Evolutionary conservation across 768 basidiomycete genomes (phyloP), one percentile per base, ranked within the genome.

Genomic region (Amanita pallidorosea): DNA sequence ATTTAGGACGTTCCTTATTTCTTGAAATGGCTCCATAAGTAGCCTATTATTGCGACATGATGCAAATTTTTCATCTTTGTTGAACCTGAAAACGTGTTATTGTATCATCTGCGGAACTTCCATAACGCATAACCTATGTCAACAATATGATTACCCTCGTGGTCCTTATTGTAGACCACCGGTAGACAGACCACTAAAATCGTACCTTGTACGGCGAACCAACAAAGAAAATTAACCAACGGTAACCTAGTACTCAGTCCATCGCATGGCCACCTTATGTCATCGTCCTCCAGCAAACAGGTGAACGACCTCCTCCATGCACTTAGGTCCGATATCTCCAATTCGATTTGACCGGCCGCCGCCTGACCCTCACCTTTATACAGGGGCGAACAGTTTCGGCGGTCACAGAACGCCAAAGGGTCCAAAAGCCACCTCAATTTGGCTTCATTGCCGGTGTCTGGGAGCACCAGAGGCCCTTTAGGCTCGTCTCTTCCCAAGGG

Each of bases 371-470:
- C 31, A 9, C 13, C 1, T 22, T 7, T n/a, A 12, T 4, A 0
- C 31, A 87, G 85, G 60, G 85, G 83, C 8, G 85, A 88, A 61
- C 80, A 87, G 38, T 85, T 81, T 52, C 73, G 84, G 48, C 85
- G 76, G 54, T 57, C 66, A 33, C 81, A 78, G 52, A 88, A 88
- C 59, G 55, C 75, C 5, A 70, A 54, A 38, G 58, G 65, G n/a
- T 69, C 70, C 29, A 62, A 63, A 12, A 50, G 60, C 5, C 66
- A 70, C 41, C 47, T 70, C 18, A 60, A 63, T 9, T 51, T 61
- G 25, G 13, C 22, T 18, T 45, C 40, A 20, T 18, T 44, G 1
- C 40, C 61, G 33, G 33, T 13, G 31, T 12, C 27, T 52, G 53
- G 61, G 53, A 53, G 61, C 53, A 54, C 56, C 41, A 61, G 70